phyloP scores from a whole-genome alignment of 768 basidiomycete species.

The Leccinellum rugosiceps region DNA sequence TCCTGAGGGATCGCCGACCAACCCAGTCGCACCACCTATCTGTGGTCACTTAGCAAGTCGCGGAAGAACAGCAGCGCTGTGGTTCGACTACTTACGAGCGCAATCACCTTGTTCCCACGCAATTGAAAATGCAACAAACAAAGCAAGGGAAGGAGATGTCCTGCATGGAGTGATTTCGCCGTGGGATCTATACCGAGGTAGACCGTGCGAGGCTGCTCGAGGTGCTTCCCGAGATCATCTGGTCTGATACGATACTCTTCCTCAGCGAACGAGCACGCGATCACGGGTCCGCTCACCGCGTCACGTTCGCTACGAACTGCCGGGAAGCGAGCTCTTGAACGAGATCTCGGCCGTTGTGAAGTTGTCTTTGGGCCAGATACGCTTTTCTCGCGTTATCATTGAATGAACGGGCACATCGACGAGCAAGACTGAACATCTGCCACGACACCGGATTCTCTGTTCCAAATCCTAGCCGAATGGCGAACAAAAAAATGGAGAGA shows the following conservation, averaged over 20 bases:
- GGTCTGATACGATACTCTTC: conserved; percentile 30
- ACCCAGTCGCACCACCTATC: conserved; percentile 96
- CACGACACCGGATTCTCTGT: not conserved
- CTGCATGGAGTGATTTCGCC: conserved; percentile 85
- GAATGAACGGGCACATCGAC: conserved; percentile 14
- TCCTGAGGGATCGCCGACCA: conserved; percentile 97
- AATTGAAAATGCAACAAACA: conserved; percentile 84
- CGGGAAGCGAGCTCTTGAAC: conserved; percentile 33
- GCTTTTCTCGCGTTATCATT: not conserved
- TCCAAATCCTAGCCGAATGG: not conserved
- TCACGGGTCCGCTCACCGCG: conserved; percentile 26
- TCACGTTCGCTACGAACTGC: conserved; percentile 35
- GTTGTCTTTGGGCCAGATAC: conserved; percentile 3
- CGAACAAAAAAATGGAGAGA: not conserved
- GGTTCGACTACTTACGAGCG: conserved; percentile 58
- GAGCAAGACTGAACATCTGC: conserved; percentile 23
- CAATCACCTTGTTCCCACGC: conserved; percentile 78
- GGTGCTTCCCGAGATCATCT: conserved; percentile 40
- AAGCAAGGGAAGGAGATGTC: conserved; percentile 88
- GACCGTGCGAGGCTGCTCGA: conserved; percentile 43
- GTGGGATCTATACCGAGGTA: conserved; percentile 96
- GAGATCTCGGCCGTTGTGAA: conserved; percentile 23
- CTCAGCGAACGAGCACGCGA: conserved; percentile 1
- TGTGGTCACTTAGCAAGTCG: conserved; percentile 30
- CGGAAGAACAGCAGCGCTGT: not conserved